These are phyloP conservation scores for Lepidium aucheri DNA, from an alignment of 345 rosid genomes.

Conservation along the genomic window DNA sequence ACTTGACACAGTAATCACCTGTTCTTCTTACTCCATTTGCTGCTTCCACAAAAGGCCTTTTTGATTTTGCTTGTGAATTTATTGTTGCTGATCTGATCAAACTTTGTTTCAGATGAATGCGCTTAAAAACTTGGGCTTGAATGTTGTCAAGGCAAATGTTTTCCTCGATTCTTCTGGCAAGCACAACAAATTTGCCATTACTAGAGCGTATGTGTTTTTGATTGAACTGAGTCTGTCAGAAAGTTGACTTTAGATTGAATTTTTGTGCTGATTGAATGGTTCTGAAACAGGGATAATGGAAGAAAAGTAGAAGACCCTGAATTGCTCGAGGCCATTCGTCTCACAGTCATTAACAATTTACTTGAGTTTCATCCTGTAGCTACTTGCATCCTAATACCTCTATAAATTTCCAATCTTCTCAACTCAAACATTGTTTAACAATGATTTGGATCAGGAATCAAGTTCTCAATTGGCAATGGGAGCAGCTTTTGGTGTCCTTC, in stretches of 20 bases:
- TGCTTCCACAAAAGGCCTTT: neutral
- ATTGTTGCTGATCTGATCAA: neutral
- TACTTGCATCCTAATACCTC: slow-evolving; percentile 2
- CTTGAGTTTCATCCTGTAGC: slow-evolving; percentile 90
- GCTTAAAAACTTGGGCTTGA: slow-evolving; percentile 80
- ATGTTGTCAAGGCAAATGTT: slow-evolving; percentile 91
- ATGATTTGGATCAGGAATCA: slow-evolving; percentile 57
- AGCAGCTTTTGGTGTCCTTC: slow-evolving; percentile 77
- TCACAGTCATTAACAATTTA: slow-evolving; percentile 85
- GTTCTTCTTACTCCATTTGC: neutral
- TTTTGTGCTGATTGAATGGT: neutral
- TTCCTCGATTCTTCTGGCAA: slow-evolving; percentile 90
- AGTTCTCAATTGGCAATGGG: slow-evolving; percentile 98
- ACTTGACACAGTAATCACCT: slow-evolving; percentile 62
- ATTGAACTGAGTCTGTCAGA: neutral
- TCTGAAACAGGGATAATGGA: slow-evolving; percentile 59
- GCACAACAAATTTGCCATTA: slow-evolving; percentile 82
- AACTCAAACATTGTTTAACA: neutral
- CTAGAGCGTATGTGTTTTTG: slow-evolving; percentile 57
- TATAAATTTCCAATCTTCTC: neutral
- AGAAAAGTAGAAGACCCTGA: slow-evolving; percentile 95
- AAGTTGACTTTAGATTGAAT: neutral
- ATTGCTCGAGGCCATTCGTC: slow-evolving; percentile 91
- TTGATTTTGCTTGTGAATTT: neutral
- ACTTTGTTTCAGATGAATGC: slow-evolving; percentile 67